Base-by-base conservation (phyloP, 495 filamentous ascomycete genomes). In the Aspergillus cavernicola region DNA sequence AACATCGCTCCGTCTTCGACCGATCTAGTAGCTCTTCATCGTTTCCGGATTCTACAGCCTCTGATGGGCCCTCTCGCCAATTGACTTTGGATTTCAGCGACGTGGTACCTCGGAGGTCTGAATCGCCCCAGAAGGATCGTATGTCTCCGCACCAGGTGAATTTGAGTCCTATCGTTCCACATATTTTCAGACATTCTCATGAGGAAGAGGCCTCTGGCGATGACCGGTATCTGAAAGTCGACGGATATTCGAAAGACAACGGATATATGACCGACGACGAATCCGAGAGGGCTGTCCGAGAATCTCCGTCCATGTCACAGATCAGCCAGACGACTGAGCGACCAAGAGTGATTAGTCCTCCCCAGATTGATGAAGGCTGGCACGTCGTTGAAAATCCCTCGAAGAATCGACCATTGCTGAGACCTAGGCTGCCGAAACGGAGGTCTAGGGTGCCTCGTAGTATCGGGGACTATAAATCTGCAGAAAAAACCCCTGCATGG, bases 1-100 rank as follows among this genome's bases (percentile, higher is more conserved):
- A 68, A 5, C 76, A 83, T 32, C 75, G 79, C 3, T 90, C 87
- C 0, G 84, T 90, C 4, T 90, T 90, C 57, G 85, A 89, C 61
- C 76, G 84, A 16, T 80, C 83, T 1, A 88, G 82, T 50, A 87
- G 84, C 63, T 78, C 85, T 0, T 78, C 76, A 6, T 72, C 69
- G 4, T 62, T 67, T 7, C 72, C 70, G 0, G 70, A 69, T 9
- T 78, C 71, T 0, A 65, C 67, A 1, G 50, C 63, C 12, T 66
- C 74, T 22, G 64, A 74, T 48, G 63, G 64, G 16, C 35, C 56
- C 6, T 69, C 69, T 1, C 69, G 70, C 5, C 61, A 63, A 15
- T 61, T 65, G 6, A 76, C 71, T 0, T 68, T 62, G 54, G 64
- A 67, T 31, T 65, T 59, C 43, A 66, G 55, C 23, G 72, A 72